A percentile compares a stretch with the other conserved stretches of the same genome.
phyloP scores from a whole-genome alignment of 2,329 filamentous ascomycete species.

The Penicillium sp. region DNA sequence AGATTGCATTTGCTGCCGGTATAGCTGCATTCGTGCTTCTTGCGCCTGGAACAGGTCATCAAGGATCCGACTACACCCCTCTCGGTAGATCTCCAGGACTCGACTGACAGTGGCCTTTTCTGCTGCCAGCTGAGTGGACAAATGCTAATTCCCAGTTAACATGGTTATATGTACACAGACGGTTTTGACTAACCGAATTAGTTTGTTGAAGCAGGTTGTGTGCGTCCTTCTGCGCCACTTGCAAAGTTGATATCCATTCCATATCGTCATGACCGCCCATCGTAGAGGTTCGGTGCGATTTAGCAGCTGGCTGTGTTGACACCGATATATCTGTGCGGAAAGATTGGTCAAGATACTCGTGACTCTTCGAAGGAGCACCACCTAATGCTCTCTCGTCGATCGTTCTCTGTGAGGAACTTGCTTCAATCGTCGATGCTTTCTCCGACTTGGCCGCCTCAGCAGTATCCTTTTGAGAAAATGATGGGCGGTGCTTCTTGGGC shows the following conservation, averaged over 20 bases:
- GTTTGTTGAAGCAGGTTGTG: constrained; percentile 23
- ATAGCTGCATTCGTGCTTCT: constrained; percentile 29
- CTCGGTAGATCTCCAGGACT: constrained; percentile 39
- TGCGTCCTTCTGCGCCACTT: constrained; percentile 15
- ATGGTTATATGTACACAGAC: background rate
- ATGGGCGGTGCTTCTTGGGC: background rate
- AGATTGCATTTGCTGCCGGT: constrained; percentile 22
- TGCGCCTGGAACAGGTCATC: constrained; percentile 37
- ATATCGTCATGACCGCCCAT: background rate
- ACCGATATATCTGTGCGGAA: background rate
- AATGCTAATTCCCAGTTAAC: constrained; percentile 24
- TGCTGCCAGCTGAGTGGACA: constrained; percentile 41
- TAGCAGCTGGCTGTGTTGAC: background rate
- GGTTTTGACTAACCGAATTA: constrained; percentile 22
- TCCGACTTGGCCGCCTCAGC: background rate
- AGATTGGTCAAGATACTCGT: background rate
- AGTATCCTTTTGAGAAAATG: background rate
- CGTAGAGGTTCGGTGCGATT: background rate
- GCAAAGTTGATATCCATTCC: constrained; percentile 17
- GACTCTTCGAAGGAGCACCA: background rate
- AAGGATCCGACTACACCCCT: constrained; percentile 39
- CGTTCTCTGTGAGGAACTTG: constrained; percentile 3
- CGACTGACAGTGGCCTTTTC: constrained; percentile 39
- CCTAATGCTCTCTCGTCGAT: constrained; percentile 1
- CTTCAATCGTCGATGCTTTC: background rate